Evolutionary conservation across 73 alveolate species (phyloP).

Genomic region (Paramecium bursaria): DNA sequence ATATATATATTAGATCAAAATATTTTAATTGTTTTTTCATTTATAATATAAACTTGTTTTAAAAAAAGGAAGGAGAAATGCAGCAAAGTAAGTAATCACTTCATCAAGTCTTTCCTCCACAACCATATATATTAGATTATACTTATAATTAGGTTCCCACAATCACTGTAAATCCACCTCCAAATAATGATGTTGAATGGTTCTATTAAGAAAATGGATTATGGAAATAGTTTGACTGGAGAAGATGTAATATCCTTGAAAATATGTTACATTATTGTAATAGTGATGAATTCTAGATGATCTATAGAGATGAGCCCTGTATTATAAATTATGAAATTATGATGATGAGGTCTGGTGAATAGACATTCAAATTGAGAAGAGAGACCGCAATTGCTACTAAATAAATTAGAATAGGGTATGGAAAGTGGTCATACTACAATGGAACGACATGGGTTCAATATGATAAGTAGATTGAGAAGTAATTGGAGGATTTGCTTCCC

Average conservation of each 20-base stretch:
- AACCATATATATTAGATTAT: too few species aligned
- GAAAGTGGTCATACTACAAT: constrained; percentile 52
- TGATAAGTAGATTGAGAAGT: constrained; percentile 30
- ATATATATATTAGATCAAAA: too few species aligned
- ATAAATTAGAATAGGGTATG: neutral
- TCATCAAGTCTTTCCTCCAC: too few species aligned
- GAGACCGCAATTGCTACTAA: constrained; percentile 15
- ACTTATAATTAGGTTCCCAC: constrained; percentile 59
- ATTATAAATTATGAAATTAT: constrained; percentile 45
- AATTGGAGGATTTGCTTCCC: constrained; percentile 27
- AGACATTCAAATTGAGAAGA: constrained; percentile 32
- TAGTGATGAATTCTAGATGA: constrained; percentile 8
- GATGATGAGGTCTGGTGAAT: constrained; percentile 18
- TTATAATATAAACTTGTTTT: too few species aligned
- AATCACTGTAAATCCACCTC: constrained; percentile 51
- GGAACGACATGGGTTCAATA: constrained; percentile 48
- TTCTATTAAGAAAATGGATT: constrained; percentile 32
- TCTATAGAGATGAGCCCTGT: constrained; percentile 1
- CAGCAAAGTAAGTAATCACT: too few species aligned
- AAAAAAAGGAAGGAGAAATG: too few species aligned
- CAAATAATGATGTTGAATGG: constrained; percentile 50
- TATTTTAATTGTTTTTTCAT: too few species aligned
- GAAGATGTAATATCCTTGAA: constrained; percentile 55
- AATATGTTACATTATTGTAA: constrained; percentile 56
- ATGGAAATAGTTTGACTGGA: constrained; percentile 59